Evolutionary conservation across 192 early-diverging fungal genomes (phyloP).

Genomic region (Ambispora gerdemannii): DNA sequence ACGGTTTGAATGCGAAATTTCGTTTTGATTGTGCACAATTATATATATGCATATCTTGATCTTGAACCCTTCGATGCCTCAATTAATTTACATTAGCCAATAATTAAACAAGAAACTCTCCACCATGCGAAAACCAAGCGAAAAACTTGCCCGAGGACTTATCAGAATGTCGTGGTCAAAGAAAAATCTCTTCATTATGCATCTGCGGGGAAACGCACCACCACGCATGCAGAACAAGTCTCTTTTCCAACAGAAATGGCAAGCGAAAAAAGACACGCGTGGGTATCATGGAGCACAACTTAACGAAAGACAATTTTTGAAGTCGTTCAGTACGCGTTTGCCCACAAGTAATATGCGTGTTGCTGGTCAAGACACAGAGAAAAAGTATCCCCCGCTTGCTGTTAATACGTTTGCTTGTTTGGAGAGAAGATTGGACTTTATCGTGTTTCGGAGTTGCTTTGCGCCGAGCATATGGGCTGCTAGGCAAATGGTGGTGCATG

Average conservation of each 20-base stretch:
- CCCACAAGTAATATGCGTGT: constrained; percentile 63
- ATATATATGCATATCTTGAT: no score
- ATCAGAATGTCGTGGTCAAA: constrained; percentile 96
- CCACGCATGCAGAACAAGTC: constrained; percentile 58
- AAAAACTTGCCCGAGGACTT: constrained; percentile 34
- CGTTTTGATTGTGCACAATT: no score
- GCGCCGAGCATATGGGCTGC: constrained; percentile 83
- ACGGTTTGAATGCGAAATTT: no score
- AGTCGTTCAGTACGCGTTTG: constrained; percentile 67
- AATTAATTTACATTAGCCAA: constrained; percentile 40
- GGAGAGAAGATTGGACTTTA: constrained; percentile 90
- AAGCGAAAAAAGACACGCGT: constrained; percentile 86
- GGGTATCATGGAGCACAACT: constrained; percentile 93
- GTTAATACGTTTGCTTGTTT: constrained; percentile 82
- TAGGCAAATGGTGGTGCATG: constrained; percentile 73
- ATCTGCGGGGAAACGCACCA: constrained; percentile 49
- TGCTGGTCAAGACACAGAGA: constrained; percentile 34
- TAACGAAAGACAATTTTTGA: constrained; percentile 78
- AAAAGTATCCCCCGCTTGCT: constrained; percentile 63
- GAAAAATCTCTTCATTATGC: constrained; percentile 85
- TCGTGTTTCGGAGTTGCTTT: constrained; percentile 91
- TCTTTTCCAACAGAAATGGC: constrained; percentile 93
- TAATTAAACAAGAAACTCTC: background rate
- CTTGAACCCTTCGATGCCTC: constrained; percentile 72
- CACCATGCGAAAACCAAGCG: constrained; percentile 26